Base-by-base conservation (phyloP, 2,329 filamentous ascomycete species). In the Coniochaeta sp. region DNA sequence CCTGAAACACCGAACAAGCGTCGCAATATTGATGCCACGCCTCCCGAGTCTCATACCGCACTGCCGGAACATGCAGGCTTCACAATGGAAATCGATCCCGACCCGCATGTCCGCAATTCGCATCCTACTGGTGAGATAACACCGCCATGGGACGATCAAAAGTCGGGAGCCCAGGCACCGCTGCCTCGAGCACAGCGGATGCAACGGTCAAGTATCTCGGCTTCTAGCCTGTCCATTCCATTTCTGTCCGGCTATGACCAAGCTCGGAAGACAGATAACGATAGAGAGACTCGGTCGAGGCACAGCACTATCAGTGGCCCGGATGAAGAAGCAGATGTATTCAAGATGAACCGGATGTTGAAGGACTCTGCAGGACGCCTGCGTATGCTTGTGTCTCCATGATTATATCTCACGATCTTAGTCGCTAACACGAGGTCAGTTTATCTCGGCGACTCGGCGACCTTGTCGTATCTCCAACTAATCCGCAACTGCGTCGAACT, bases 371-470 rank as follows among this genome's bases (percentile, higher is more conserved):
- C 79, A 0, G 83, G 83, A 11, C 76, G 82, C 65, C 72, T 86
- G 36, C 73, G 82, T 85, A 73, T 70, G 82, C 77, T 57, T 57
- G 33, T 57, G 2, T 44, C 28, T 22, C 40, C 34, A 33, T 57
- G 36, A 38, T 5, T 26, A n/a, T 16, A 36, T n/a, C 47, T 52
- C 4, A 22, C 12, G 22, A 33, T 14, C 7, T 17, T 36, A 14
- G 54, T 6, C 38, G 16, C 67, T 68, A 50, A 68, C 61, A 61
- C 62, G 44, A 58, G 9, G 22, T 5, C 22, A 83, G 81, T 85
- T 26, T 87, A 86, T 63, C 76, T 87, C 62, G 85, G 85, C n/a
- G 82, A 87, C 64, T 84, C 85, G 1, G 83, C 84, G 0, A 83
- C 82, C 0, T 72, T 87, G 6, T 84, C 85, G 0, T 87, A 83